Conservation (phyloP, 2,329 filamentous ascomycete genomes). For the Pezicula radicicola region DNA sequence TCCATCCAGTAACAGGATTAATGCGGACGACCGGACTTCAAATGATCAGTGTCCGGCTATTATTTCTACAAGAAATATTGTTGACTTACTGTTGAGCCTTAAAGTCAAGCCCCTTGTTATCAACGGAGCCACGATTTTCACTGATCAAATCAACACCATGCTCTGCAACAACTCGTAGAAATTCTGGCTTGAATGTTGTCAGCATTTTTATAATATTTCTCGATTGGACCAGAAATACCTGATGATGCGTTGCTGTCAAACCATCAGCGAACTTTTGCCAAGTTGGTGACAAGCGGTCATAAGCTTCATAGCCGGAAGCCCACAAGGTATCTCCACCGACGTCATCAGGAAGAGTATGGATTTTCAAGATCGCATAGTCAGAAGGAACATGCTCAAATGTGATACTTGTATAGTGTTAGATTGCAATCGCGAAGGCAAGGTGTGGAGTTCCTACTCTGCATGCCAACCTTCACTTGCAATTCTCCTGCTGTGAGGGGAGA, state of each 20-base stretch:
- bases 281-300: conserved; percentile 6
- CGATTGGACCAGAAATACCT: neutral
- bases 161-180: conserved; percentile 13
- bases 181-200: conserved; percentile 7
- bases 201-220: neutral
- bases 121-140: conserved; percentile 42
- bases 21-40: conserved; percentile 49
- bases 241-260: conserved; percentile 14
- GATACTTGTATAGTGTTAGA: conserved; percentile 26
- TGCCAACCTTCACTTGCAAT: conserved; percentile 49
- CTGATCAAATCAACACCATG: conserved; percentile 35
- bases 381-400: conserved; percentile 49
- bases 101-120: conserved; percentile 14
- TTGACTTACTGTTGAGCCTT: conserved; percentile 37
- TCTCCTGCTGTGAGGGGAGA: conserved; percentile 41
- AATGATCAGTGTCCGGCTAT: neutral
- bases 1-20: conserved; percentile 56
- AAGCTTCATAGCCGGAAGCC: conserved; percentile 36
- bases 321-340: conserved; percentile 45
- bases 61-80: neutral
- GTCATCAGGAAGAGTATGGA: conserved; percentile 38
- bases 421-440: conserved; percentile 30
- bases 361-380: conserved; percentile 50
- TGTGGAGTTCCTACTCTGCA: conserved; percentile 31
- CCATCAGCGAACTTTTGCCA: conserved; percentile 12